Evolutionary conservation across 2,329 filamentous ascomycete genomes (phyloP), one percentile per base, ranked within the genome.

Genomic region (Nannizzia gypsea): DNA sequence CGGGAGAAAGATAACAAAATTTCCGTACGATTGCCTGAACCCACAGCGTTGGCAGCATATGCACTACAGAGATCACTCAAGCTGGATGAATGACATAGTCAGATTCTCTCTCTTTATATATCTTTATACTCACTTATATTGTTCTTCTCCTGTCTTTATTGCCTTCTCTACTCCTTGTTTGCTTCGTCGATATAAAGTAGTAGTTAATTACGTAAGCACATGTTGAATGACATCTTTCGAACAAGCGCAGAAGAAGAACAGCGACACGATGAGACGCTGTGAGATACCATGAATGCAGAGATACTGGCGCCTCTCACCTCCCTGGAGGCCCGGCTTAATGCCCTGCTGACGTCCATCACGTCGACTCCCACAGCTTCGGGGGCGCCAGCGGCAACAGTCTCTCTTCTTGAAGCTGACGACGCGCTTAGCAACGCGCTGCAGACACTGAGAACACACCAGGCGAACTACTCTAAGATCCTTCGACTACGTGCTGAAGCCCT

Each of bases 321-420:
- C 42, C 69, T 78, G 38, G 76, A 77, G 64, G 67, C 66, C n/a
- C 73, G 71, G 58, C 71, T 78, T 62, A 76, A 73, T 63, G 66
- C 68, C 31, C 72, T 78, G 6, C 60, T 77, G 6, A 70, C 67
- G 3, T 72, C 70, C 31, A 69, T 78, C 2, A 76, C 73, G 3
- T 74, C 73, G 36, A 74, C 74, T 0, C 75, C 76, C 3, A 74
- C 76, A 8, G 76, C 74, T 22, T 67, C 73, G 6, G 71, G 70
- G 46, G 76, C 74, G 0, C 75, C 76, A 1, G 68, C 73, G 6
- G 73, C 74, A 3, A 71, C 75, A 3, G 57, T 70, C 57, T 68
- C 71, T 58, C 68, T 78, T 6, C 66, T 77, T 34, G 66, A 72
- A 54, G 74, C 74, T 6, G 76, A 78, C 65, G 72, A 77, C 63